phyloP scores from a whole-genome alignment of 2,329 filamentous ascomycete genomes.

The Coniochaeta ligniaria region DNA sequence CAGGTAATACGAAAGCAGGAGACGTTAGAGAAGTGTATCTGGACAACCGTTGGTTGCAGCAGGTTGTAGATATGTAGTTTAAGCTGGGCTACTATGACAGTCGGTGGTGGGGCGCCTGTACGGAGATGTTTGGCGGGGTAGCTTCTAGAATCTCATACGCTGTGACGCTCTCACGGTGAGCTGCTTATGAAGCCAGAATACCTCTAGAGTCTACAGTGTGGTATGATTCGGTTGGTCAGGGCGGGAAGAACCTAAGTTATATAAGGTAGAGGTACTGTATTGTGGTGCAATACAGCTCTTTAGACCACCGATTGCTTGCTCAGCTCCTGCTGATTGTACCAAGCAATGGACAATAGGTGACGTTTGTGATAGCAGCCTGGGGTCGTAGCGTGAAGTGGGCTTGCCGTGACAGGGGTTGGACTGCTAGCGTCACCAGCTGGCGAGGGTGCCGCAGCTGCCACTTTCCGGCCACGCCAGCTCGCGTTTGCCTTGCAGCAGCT shows the following conservation, averaged over 20 bases:
- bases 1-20: neutral
- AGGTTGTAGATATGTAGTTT: neutral
- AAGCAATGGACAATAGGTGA: neutral
- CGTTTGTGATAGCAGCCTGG: neutral
- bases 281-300: too few relatives aligned
- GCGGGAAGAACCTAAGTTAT: neutral
- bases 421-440: constrained; percentile 1
- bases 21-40: neutral
- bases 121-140: neutral
- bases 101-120: neutral
- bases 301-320: neutral
- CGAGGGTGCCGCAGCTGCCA: neutral
- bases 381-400: neutral
- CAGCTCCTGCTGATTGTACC: neutral
- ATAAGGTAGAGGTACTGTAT: too few relatives aligned
- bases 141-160: neutral
- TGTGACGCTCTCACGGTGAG: neutral
- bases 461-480: constrained; percentile 7
- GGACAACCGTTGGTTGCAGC: neutral
- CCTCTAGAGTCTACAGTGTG: neutral
- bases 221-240: neutral
- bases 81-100: neutral
- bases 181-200: neutral
- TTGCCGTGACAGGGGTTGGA: neutral
- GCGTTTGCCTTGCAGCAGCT: constrained; percentile 7